Conservation (phyloP, 2,329 filamentous ascomycete species). For the Neopestalotiopsis sp. region DNA sequence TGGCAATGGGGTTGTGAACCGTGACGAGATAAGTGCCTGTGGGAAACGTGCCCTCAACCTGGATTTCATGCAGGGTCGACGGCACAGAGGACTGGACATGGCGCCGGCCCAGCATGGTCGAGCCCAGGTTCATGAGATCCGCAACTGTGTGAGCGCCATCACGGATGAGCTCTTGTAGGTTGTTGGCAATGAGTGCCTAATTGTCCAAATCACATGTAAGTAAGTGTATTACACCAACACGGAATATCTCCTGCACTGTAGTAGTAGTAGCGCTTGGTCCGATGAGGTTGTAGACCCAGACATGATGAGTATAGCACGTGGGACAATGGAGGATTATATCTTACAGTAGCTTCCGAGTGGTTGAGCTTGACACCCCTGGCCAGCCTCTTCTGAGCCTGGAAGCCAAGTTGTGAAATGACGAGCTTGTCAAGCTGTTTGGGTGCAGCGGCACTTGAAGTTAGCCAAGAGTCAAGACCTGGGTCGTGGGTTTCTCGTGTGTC, state of each 20-base stretch:
- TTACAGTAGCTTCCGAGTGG: constrained; percentile 83
- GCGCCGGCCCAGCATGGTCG: constrained; percentile 89
- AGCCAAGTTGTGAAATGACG: constrained; percentile 85
- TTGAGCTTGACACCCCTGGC: constrained; percentile 89
- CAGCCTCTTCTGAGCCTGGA: constrained; percentile 84
- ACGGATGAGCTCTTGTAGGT: constrained; percentile 94
- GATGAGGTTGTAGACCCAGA: neutral
- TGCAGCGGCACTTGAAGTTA: constrained; percentile 10
- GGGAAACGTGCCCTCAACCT: constrained; percentile 93
- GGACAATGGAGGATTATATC: constrained; percentile 21
- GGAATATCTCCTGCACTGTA: neutral
- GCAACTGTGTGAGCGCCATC: constrained; percentile 93
- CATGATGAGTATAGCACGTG: neutral
- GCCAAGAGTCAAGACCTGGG: constrained; percentile 12
- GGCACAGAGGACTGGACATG: constrained; percentile 88
- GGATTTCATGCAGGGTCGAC: constrained; percentile 79
- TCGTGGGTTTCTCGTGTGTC: neutral
- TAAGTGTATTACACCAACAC: neutral
- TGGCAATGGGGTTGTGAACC: constrained; percentile 86
- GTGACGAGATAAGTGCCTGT: constrained; percentile 93
- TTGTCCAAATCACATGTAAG: neutral
- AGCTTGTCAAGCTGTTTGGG: constrained; percentile 86
- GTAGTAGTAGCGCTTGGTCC: neutral
- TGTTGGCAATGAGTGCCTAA: constrained; percentile 81
- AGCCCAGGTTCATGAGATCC: constrained; percentile 90